Conservation (phyloP, 2,329 filamentous ascomycete genomes). For the Ophiosphaerella korrae region DNA sequence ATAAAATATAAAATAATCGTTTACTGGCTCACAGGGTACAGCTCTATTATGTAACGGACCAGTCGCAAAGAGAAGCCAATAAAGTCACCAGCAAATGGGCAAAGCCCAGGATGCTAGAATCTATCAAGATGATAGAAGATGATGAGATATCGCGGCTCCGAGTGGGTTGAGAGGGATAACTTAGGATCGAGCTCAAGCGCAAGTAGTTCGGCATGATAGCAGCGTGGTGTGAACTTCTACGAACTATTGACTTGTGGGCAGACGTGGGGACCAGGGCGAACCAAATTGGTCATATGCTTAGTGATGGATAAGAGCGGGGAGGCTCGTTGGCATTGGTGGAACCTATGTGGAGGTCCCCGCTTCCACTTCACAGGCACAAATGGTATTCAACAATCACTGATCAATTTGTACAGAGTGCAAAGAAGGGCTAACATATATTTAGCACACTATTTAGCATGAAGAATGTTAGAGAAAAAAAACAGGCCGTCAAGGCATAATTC, state of each 20-base stretch:
- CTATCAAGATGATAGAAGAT: not conserved
- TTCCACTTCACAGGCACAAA: no score
- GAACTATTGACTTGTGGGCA: conserved; percentile 10
- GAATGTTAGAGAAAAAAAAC: conserved; percentile 10
- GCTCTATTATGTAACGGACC: not conserved
- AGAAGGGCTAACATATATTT: conserved; percentile 17
- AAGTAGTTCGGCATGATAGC: conserved; percentile 9
- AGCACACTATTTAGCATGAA: conserved; percentile 10
- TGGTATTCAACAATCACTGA: no score
- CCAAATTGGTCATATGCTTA: conserved; percentile 33
- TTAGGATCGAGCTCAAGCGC: not conserved
- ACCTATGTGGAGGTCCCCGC: no score
- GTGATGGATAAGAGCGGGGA: conserved; percentile 20
- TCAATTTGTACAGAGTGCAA: not conserved
- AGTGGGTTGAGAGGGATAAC: conserved; percentile 11
- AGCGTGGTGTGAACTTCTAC: conserved; percentile 33
- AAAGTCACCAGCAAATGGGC: no score
- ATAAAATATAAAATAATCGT: no score
- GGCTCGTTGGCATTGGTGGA: no score
- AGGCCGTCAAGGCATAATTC: conserved; percentile 3
- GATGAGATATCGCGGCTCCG: conserved; percentile 12
- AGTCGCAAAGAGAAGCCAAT: not conserved
- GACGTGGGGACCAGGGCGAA: conserved; percentile 27
- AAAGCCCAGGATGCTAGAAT: not conserved
- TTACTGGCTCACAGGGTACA: not conserved